A percentile compares a stretch with the other conserved stretches of the same genome.
Evolutionary conservation across 768 basidiomycete genomes (phyloP).

Genomic region (Mycena metata): DNA sequence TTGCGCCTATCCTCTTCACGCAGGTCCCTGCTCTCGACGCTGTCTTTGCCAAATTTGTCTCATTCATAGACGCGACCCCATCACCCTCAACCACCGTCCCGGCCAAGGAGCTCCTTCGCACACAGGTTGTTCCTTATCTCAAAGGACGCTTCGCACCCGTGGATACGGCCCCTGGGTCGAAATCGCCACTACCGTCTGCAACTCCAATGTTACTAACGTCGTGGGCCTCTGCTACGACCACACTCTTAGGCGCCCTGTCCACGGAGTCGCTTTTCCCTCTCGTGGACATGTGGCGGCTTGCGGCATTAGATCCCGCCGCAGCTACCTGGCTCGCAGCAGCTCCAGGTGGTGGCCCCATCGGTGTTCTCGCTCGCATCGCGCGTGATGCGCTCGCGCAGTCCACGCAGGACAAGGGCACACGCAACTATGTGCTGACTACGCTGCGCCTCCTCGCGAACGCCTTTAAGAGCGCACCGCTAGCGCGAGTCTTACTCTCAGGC

Average conservation of each 20-base stretch:
- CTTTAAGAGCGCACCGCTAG: conserved; percentile 67
- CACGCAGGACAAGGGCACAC: conserved; percentile 45
- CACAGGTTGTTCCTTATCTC: conserved; percentile 72
- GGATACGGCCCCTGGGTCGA: conserved; percentile 14
- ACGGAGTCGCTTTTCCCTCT: conserved; percentile 79
- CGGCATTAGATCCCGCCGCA: conserved; percentile 73
- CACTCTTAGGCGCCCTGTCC: conserved; percentile 62
- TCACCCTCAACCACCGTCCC: conserved; percentile 51
- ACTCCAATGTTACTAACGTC: conserved; percentile 55
- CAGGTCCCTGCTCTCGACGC: conserved; percentile 79
- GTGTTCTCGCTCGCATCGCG: conserved; percentile 62
- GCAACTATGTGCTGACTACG: conserved; percentile 74
- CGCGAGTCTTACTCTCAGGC: conserved; percentile 51
- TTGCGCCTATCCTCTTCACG: conserved; percentile 81
- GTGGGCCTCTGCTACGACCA: conserved; percentile 64
- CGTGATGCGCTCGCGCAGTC: conserved; percentile 47
- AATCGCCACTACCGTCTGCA: conserved; percentile 45
- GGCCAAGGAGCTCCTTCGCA: conserved; percentile 64
- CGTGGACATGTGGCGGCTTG: conserved; percentile 86
- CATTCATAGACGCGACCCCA: conserved; percentile 68
- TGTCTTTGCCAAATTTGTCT: conserved; percentile 69
- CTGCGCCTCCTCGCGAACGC: conserved; percentile 79
- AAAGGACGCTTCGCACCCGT: conserved; percentile 65
- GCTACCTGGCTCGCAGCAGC: conserved; percentile 62
- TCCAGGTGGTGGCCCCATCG: conserved; percentile 57